Conservation (phyloP, 75 land plant genomes). For the Ceratopteris richardii region DNA sequence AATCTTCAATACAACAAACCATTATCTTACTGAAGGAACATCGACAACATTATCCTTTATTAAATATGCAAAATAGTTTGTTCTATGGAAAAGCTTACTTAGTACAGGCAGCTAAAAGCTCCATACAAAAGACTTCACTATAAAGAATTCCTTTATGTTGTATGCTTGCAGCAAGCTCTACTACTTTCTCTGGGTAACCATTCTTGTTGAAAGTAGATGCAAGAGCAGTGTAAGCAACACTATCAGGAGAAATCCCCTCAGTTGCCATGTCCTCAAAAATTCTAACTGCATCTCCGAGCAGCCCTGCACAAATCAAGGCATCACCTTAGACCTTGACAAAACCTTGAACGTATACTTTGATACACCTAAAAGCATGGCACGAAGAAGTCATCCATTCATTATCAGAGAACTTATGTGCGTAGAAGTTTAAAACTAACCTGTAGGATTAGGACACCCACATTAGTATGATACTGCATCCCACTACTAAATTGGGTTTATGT, state of each 20-base stretch:
- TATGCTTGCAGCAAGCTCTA: conserved; percentile 51
- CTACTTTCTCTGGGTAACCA: conserved; percentile 46
- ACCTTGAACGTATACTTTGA: background rate
- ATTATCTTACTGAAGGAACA: background rate
- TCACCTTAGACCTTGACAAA: background rate
- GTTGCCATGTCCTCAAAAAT: conserved; percentile 73
- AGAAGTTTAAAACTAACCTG: too few species aligned
- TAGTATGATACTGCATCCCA: too few species aligned
- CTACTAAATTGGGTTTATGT: too few species aligned
- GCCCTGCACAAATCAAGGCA: conserved; percentile 28
- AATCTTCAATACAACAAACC: conserved; percentile 30
- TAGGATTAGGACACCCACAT: too few species aligned
- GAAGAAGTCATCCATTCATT: too few species aligned
- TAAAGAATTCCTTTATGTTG: conserved; percentile 38
- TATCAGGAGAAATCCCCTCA: conserved; percentile 44
- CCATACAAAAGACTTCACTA: conserved; percentile 45
- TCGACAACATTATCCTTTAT: background rate
- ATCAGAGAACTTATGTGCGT: too few species aligned
- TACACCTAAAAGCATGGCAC: too few species aligned
- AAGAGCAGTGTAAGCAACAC: conserved; percentile 63
- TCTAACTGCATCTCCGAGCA: conserved; percentile 48
- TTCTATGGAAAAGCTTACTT: conserved; percentile 34
- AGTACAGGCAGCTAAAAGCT: conserved; percentile 73
- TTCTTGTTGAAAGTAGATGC: conserved; percentile 67
- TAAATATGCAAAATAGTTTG: too few species aligned